Evolutionary conservation across 78 protist genomes (phyloP), one percentile per base, ranked within the genome.

Genomic region (Guillardia theta): DNA sequence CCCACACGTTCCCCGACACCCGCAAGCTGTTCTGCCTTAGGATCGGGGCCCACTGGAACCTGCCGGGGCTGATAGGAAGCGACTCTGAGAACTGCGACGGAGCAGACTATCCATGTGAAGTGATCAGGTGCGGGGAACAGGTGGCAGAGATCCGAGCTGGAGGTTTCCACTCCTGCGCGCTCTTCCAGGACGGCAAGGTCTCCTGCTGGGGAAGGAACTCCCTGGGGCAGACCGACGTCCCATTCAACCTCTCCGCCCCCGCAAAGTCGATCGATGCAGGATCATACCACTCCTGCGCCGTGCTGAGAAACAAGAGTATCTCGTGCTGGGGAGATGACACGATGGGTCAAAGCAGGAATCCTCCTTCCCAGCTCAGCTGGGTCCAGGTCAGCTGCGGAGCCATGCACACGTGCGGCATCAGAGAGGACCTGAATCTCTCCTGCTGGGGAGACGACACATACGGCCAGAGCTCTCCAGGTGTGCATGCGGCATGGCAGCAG

Each of bases 271-370:
- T 78, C 15, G 90, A 0, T 18, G 90, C 48, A 45, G 90, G 90
- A 30, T 24, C 53, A 27, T 78, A 78, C 48, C 90, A 78, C 90
- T 24, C 90, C 90, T 78, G 90, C 90, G 90, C 90, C 48, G 45
- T 78, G 24, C 1, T 36, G 24, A 27, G 50, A 18, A 0, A 18
- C 53, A 48, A 30, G 43, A 6, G 41, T 36, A 2, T 43, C 53
- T 0, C 6, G 18, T 78, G 90, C 48, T 78, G 90, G 90, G 90
- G 90, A 45, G 90, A 78, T 19, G 30, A 0, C 90, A 43, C 12
- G 48, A n/a, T 24, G 37, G 90, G 90, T 18, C 18, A 41, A 6
- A 10, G 19, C 45, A 6, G 0, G 24, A 1, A 2, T 4, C 90
- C 90, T n/a, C n/a, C n/a, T 4, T n/a, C 37, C 45, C 53, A 44